Evolutionary conservation across 2,329 filamentous ascomycete genomes (phyloP), one percentile per base, ranked within the genome.

Genomic region (Phaeophleospora eucalypticola): DNA sequence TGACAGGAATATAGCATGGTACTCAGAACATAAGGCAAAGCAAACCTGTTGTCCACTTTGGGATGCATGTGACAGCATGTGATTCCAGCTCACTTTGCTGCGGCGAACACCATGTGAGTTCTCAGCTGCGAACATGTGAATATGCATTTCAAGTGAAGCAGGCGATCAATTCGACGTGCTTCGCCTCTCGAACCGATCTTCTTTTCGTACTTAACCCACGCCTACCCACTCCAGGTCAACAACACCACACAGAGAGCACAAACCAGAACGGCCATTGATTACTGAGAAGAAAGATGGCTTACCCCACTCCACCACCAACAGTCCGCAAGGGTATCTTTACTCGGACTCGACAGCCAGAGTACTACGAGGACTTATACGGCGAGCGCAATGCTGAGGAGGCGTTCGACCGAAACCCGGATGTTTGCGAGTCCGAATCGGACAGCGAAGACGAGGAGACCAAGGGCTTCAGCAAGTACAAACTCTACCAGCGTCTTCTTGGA

Each of bases 361-460:
- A 57, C 45, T 57, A 60, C 41, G 54, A 61, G 35, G 58, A 61
- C 46, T 12, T 55, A 16, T 53, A 56, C 27, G 53, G 52, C 40
- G 27, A 27, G 8, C 37, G 21, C 17, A 53, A 55, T 19, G 16
- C 39, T 4, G 53, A 58, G 16, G 57, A 61, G 24, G 36, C 32
- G 4, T 37, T 49, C 21, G 57, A 56, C 29, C 40, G 38, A 8
- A 12, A 27, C 10, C 24, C 48, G 10, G 54, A 62, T 15, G 9
- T 24, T 2, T 61, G 58, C 49, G 58, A 60, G n/a, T 52, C 48
- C 17, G 58, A 60, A 14, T 36, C 48, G 10, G 47, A 57, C 24
- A 56, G 49, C 20, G 56, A 57, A 16, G 43, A 53, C n/a, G 45
- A 54, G 18, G 20, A 29, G 20, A 12, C 7, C 12, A 12, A 29